Conservation (phyloP, 306 rosid genomes). For the Quercus wislizeni region DNA sequence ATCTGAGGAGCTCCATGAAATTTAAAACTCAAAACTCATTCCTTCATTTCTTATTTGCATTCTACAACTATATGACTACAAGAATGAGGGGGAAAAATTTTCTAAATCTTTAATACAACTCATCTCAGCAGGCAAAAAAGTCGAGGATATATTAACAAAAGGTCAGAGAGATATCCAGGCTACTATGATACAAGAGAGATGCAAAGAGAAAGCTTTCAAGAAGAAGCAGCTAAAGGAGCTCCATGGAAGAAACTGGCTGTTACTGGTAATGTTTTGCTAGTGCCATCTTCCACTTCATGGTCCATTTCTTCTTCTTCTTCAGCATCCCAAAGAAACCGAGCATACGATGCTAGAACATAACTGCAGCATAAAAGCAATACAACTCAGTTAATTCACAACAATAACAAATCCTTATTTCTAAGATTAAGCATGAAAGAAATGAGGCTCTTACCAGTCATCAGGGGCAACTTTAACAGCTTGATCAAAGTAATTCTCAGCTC, state of each 20-base stretch:
- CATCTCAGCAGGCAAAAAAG: slow-evolving; percentile 8
- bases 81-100: background rate
- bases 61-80: background rate
- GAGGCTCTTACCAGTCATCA: slow-evolving; percentile 53
- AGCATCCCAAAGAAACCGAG: slow-evolving; percentile 88
- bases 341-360: slow-evolving; percentile 79
- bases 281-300: slow-evolving; percentile 30
- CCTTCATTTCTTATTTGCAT: background rate
- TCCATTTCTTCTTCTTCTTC: slow-evolving; percentile 45
- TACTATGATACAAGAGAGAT: slow-evolving; percentile 17
- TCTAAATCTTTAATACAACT: background rate
- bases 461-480: slow-evolving; percentile 80
- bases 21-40: background rate
- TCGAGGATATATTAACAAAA: slow-evolving; percentile 32
- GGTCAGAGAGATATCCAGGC: slow-evolving; percentile 33
- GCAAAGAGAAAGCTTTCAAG: slow-evolving; percentile 30
- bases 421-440: background rate
- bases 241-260: slow-evolving; percentile 43
- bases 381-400: slow-evolving; percentile 13
- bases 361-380: slow-evolving; percentile 42
- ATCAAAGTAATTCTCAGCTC: slow-evolving; percentile 65
- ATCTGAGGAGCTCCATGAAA: background rate
- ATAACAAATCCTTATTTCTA: background rate
- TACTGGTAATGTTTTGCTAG: slow-evolving; percentile 23
- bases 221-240: slow-evolving; percentile 59